phyloP scores from a whole-genome alignment of 306 rosid species.

The Rubus idaeus region DNA sequence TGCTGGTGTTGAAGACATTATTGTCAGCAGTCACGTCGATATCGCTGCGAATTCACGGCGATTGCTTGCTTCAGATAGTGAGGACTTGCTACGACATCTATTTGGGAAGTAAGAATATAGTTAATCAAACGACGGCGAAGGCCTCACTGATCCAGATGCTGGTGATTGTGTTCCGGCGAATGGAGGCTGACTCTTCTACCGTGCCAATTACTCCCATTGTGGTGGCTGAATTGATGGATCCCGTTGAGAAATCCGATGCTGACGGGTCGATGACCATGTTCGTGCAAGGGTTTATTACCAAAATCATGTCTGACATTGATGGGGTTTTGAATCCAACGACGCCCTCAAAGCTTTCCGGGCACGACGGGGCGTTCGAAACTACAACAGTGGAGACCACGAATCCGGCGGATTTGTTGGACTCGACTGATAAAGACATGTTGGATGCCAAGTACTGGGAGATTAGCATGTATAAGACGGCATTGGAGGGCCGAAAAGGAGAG shows the following conservation, averaged over 20 bases:
- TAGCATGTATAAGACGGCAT: constrained; percentile 97
- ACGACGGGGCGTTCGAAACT: constrained; percentile 96
- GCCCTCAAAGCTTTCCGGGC: constrained; percentile 63
- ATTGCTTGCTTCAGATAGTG: constrained; percentile 84
- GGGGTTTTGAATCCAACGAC: constrained; percentile 83
- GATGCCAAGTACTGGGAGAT: constrained; percentile 99
- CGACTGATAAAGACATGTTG: constrained; percentile 98
- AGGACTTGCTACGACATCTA: constrained; percentile 92
- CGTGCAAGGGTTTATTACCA: constrained; percentile 96
- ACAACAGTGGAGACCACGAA: constrained; percentile 91
- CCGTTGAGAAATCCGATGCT: constrained; percentile 68
- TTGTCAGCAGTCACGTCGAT: constrained; percentile 93
- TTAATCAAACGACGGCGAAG: constrained; percentile 95
- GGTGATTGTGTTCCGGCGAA: constrained; percentile 93
- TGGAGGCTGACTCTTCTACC: constrained; percentile 98
- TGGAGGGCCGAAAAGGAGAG: constrained; percentile 95
- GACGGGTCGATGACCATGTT: constrained; percentile 76
- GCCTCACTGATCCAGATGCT: constrained; percentile 96
- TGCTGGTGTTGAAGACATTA: constrained; percentile 74
- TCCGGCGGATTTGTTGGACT: constrained; percentile 94
- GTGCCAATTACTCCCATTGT: constrained; percentile 95
- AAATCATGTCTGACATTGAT: constrained; percentile 93
- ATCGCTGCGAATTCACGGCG: constrained; percentile 90
- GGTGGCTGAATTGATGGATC: constrained; percentile 92
- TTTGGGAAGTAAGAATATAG: constrained; percentile 76